These are phyloP conservation scores for Houttuynia cordata DNA, from an alignment of 164 flowering plant genomes.

Conservation along the genomic window DNA sequence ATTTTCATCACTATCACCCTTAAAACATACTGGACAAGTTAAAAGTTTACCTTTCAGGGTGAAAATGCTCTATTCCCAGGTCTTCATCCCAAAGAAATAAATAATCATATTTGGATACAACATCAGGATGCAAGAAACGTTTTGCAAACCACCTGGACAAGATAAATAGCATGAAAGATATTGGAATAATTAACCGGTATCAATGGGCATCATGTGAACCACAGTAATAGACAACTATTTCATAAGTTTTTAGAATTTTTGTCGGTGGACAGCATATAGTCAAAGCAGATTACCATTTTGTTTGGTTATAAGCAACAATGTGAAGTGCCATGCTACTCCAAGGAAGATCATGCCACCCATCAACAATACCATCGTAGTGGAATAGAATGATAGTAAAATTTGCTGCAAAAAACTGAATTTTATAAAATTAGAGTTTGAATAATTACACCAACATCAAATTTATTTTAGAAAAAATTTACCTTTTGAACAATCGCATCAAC, in stretches of 20 bases:
- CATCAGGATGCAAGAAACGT: slow-evolving; percentile 88
- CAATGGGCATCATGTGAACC: neutral
- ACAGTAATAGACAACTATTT: neutral
- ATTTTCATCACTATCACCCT: neutral
- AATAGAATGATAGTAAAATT: slow-evolving; percentile 79
- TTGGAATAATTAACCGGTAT: neutral
- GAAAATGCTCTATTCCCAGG: slow-evolving; percentile 72
- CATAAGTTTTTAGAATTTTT: neutral
- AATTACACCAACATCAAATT: neutral
- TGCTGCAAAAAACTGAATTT: slow-evolving; percentile 83
- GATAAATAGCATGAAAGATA: slow-evolving; percentile 2
- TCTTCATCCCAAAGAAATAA: slow-evolving; percentile 99
- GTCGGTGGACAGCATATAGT: neutral
- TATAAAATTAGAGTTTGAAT: slow-evolving; percentile 25
- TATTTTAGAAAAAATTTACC: slow-evolving; percentile 30
- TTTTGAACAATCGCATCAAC: slow-evolving; percentile 70
- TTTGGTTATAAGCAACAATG: slow-evolving; percentile 77
- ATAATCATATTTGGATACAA: slow-evolving; percentile 75
- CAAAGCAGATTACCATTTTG: slow-evolving; percentile 57
- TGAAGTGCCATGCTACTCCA: slow-evolving; percentile 76
- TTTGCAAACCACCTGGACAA: slow-evolving; percentile 96
- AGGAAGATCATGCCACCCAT: slow-evolving; percentile 73
- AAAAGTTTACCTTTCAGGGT: slow-evolving; percentile 61
- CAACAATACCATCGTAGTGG: slow-evolving; percentile 84
- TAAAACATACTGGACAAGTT: neutral